A percentile compares a stretch with the other conserved stretches of the same genome.
These are phyloP conservation scores for Cytospora chrysosperma DNA, from an alignment of 2,329 filamentous ascomycete genomes.

Conservation along the genomic window DNA sequence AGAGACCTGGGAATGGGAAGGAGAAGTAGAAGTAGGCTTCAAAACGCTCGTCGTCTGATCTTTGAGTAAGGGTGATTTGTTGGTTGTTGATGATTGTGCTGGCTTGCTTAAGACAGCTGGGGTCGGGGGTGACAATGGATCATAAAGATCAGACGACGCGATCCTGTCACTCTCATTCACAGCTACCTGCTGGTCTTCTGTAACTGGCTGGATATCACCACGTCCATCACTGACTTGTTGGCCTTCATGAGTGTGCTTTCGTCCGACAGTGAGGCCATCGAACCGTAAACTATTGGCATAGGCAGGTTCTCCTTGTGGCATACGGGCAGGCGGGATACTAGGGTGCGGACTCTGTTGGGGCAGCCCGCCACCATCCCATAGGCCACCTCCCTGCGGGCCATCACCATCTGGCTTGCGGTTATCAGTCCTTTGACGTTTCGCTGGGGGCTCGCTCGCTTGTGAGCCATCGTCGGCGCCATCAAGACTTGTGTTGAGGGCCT, in stretches of 20 bases:
- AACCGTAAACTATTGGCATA: not conserved
- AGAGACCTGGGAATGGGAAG: not conserved
- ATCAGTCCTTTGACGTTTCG: conserved; percentile 8
- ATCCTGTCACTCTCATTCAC: not conserved
- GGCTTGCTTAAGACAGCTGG: not conserved
- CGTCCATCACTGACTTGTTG: not conserved
- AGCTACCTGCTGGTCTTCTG: not conserved
- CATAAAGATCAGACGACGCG: conserved; percentile 15
- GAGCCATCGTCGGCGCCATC: conserved; percentile 11
- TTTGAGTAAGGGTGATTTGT: not conserved
- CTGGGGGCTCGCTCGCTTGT: not conserved
- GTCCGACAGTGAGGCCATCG: not conserved
- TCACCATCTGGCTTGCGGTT: not conserved
- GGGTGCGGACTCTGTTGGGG: not conserved
- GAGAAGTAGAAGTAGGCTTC: not conserved
- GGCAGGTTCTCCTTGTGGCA: not conserved
- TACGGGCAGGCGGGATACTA: not conserved
- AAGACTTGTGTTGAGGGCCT: not conserved
- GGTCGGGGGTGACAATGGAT: conserved; percentile 22
- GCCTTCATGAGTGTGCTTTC: not conserved
- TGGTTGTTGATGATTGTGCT: not conserved
- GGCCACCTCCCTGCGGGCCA: not conserved
- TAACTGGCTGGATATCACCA: not conserved
- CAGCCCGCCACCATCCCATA: not conserved
- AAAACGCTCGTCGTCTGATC: not conserved